These are phyloP conservation scores for Arthrobotrys megalospora DNA, from an alignment of 2,329 filamentous ascomycete genomes.

Conservation along the genomic window DNA sequence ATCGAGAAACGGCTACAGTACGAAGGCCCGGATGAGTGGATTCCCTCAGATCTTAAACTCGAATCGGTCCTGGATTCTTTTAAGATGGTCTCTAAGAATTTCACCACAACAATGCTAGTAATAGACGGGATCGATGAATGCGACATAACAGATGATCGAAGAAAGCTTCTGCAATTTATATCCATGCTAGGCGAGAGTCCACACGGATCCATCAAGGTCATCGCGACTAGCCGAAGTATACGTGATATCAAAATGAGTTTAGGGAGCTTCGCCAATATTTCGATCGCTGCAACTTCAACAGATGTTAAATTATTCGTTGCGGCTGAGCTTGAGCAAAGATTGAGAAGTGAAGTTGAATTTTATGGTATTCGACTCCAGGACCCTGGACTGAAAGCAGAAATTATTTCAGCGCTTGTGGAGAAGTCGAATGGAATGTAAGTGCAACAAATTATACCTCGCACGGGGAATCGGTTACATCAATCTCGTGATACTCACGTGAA, in stretches of 20 bases:
- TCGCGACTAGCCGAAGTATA: constrained; percentile 33
- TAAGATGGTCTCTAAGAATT: background rate
- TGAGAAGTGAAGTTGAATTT: constrained; percentile 35
- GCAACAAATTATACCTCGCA: too few relatives aligned
- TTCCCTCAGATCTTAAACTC: too few relatives aligned
- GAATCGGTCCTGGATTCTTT: background rate
- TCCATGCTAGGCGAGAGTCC: background rate
- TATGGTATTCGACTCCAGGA: constrained; percentile 25
- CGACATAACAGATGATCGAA: constrained; percentile 7
- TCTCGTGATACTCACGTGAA: too few relatives aligned
- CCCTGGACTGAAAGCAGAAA: constrained; percentile 24
- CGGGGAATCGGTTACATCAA: too few relatives aligned
- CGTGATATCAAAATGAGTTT: constrained; percentile 20
- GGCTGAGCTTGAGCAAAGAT: constrained; percentile 22
- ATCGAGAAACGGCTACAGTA: too few relatives aligned
- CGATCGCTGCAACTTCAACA: constrained; percentile 31
- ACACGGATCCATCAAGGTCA: constrained; percentile 15
- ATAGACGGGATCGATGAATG: constrained; percentile 40
- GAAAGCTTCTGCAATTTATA: constrained; percentile 16
- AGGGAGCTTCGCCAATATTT: constrained; percentile 27
- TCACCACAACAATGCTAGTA: constrained; percentile 27
- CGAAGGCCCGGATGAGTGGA: too few relatives aligned
- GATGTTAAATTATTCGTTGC: constrained; percentile 37
- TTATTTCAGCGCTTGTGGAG: constrained; percentile 14
- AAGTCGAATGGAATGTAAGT: constrained; percentile 38